Percentiles rank a stretch among this genome's conserved stretches.
These are phyloP conservation scores for Rosa rugosa DNA, from an alignment of 306 rosid genomes.

Conservation along the genomic window DNA sequence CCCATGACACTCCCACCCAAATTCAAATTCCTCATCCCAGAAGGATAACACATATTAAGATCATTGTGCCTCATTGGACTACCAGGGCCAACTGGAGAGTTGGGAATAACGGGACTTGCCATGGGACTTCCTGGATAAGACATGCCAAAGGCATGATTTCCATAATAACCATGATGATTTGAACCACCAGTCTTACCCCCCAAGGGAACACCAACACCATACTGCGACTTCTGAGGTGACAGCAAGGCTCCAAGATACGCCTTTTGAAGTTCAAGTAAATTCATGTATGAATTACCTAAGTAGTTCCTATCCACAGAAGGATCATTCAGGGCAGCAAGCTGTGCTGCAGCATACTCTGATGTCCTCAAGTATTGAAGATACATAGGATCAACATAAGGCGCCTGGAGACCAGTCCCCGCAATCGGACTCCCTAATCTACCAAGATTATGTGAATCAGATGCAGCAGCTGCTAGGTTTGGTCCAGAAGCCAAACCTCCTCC, in stretches of 20 bases:
- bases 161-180: constrained; percentile 79
- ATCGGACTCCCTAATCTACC: constrained; percentile 74
- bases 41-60: constrained; percentile 65
- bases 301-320: constrained; percentile 68
- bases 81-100: constrained; percentile 84
- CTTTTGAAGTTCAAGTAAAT: constrained; percentile 79
- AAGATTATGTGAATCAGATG: constrained; percentile 61
- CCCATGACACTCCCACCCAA: constrained; percentile 70
- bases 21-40: constrained; percentile 85
- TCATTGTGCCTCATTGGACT: constrained; percentile 90
- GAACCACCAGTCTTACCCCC: constrained; percentile 68
- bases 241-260: constrained; percentile 67
- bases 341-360: constrained; percentile 82
- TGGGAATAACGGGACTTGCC: constrained; percentile 61
- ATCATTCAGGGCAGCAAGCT: constrained; percentile 72
- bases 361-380: constrained; percentile 84
- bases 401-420: constrained; percentile 65
- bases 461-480: constrained; percentile 42
- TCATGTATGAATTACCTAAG: constrained; percentile 73
- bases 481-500: constrained; percentile 66
- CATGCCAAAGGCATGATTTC: constrained; percentile 71
- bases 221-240: constrained; percentile 86
- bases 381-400: constrained; percentile 80
- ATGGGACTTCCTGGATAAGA: constrained; percentile 91
- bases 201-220: constrained; percentile 51